Evolutionary conservation across 495 filamentous ascomycete genomes (phyloP).

Genomic region (Penicillium steckii): DNA sequence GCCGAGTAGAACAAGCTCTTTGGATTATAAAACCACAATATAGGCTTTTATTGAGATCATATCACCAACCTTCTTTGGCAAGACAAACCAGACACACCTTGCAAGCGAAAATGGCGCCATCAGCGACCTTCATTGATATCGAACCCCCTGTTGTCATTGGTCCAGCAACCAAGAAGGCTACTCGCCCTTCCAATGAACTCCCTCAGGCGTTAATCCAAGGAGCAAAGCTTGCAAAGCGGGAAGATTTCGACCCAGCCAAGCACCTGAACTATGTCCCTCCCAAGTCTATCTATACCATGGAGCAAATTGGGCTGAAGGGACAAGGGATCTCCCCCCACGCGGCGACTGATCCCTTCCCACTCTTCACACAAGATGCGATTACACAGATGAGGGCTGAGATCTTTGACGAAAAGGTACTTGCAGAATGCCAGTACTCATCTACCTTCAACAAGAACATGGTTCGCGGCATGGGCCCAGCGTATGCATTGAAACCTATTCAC

Average conservation of each 20-base stretch:
- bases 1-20: too few species aligned
- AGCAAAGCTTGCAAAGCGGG: neutral
- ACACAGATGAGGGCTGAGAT: constrained; percentile 63
- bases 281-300: constrained; percentile 43
- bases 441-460: constrained; percentile 62
- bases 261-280: constrained; percentile 16
- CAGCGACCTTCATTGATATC: neutral
- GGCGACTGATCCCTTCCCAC: constrained; percentile 66
- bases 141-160: constrained; percentile 3
- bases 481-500: constrained; percentile 22
- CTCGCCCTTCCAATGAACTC: constrained; percentile 4
- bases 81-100: too few species aligned
- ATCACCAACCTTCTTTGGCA: neutral
- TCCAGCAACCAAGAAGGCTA: constrained; percentile 14
- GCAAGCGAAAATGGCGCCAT: constrained; percentile 1
- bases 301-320: constrained; percentile 52
- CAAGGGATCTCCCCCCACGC: constrained; percentile 62
- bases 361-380: constrained; percentile 65
- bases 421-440: constrained; percentile 60
- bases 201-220: constrained; percentile 13
- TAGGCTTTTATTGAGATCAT: too few species aligned
- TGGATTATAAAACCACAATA: neutral
- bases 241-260: constrained; percentile 9
- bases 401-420: constrained; percentile 55
- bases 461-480: constrained; percentile 65